Evolutionary conservation across 192 early-diverging fungal species (phyloP).

Genomic region (Cladochytrium replicatum): DNA sequence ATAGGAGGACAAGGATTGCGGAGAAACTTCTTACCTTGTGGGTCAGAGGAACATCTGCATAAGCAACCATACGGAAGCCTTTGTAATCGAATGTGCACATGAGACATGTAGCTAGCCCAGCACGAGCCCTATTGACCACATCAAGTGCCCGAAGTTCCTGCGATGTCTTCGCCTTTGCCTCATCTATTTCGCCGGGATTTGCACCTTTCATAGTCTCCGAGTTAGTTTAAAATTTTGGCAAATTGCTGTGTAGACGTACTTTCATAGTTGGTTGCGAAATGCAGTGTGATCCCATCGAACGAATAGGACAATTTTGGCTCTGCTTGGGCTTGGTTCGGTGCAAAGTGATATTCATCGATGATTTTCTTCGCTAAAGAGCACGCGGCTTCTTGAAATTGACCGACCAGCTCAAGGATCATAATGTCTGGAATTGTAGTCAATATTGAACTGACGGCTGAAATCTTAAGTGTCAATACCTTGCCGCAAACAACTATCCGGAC

Average conservation of each 20-base stretch:
- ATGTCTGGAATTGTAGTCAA: slow-evolving; percentile 19
- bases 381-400: slow-evolving; percentile 38
- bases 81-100: slow-evolving; percentile 49
- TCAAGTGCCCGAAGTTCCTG: slow-evolving; percentile 34
- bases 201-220: slow-evolving; percentile 15
- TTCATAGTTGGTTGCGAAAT: slow-evolving; percentile 39
- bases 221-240: not conserved
- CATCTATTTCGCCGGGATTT: slow-evolving; percentile 20
- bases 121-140: slow-evolving; percentile 18
- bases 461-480: slow-evolving; percentile 36
- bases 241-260: slow-evolving; percentile 10
- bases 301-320: not conserved
- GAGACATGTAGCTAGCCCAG: slow-evolving; percentile 31
- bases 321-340: not conserved
- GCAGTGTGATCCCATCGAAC: slow-evolving; percentile 30
- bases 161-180: slow-evolving; percentile 20
- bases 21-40: slow-evolving; percentile 10
- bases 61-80: slow-evolving; percentile 44
- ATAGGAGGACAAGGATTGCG: slow-evolving; percentile 6
- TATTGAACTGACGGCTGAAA: not conserved
- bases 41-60: slow-evolving; percentile 32
- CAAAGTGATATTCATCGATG: slow-evolving; percentile 41
- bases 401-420: slow-evolving; percentile 33
- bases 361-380: slow-evolving; percentile 24
- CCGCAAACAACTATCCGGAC: slow-evolving; percentile 26